These are phyloP conservation scores for Schoenoplectus tabernaemontani DNA, from an alignment of 202 grass and related monocot genomes.

Conservation along the genomic window DNA sequence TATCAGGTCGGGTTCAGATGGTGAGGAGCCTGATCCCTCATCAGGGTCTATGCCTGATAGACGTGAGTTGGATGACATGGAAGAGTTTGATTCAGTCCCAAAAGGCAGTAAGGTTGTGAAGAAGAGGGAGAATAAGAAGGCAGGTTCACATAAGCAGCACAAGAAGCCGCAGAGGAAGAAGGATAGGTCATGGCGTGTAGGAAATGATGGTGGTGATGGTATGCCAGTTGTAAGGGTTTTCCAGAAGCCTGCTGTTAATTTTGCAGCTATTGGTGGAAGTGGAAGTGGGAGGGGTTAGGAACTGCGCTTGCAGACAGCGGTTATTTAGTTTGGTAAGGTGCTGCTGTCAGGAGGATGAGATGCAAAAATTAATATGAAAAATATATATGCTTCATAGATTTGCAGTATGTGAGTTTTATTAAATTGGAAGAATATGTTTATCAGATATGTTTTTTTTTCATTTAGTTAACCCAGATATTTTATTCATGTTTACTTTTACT, in stretches of 20 bases:
- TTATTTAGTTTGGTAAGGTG: not conserved
- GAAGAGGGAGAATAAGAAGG: constrained; percentile 45
- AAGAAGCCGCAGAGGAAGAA: constrained; percentile 85
- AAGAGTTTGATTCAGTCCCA: constrained; percentile 49
- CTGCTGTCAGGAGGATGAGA: not conserved
- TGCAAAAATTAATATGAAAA: not conserved
- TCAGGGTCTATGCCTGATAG: constrained; percentile 31
- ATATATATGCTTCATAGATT: not conserved
- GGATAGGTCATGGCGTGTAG: constrained; percentile 73
- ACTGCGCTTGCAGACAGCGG: not conserved
- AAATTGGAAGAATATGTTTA: not conserved
- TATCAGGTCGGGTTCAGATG: not conserved
- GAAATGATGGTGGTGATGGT: constrained; percentile 58
- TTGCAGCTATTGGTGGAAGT: constrained; percentile 10
- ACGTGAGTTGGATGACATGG: constrained; percentile 46
- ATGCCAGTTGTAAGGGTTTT: constrained; percentile 54
- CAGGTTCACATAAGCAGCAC: constrained; percentile 46
- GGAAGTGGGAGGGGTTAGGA: constrained; percentile 8
- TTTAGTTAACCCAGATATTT: constrained; percentile 5
- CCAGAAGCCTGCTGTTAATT: constrained; percentile 48
- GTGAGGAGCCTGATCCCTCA: constrained; percentile 12
- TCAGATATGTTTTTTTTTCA: not conserved
- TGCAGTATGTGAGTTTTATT: not conserved
- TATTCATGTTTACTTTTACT: not conserved
- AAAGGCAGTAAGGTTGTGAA: constrained; percentile 20